Evolutionary conservation across 495 filamentous ascomycete species (phyloP).

Genomic region (Evansstolkia leycettana): DNA sequence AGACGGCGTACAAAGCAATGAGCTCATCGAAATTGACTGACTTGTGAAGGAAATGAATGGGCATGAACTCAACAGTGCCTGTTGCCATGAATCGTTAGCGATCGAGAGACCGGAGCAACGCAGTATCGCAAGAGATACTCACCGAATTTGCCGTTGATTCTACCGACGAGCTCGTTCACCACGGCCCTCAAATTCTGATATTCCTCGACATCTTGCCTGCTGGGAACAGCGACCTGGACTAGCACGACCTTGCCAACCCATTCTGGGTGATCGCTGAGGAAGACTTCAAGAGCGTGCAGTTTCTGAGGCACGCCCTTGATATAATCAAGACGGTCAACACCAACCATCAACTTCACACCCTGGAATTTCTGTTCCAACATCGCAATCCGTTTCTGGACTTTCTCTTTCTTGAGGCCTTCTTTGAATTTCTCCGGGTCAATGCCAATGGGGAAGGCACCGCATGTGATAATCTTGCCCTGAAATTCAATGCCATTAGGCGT

Average conservation of each 20-base stretch:
- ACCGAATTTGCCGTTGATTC: slow-evolving; percentile 92
- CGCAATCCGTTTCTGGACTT: slow-evolving; percentile 78
- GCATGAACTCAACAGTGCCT: slow-evolving; percentile 93
- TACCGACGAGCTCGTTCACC: slow-evolving; percentile 87
- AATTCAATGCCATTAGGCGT: slow-evolving; percentile 86
- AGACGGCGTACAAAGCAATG: slow-evolving; percentile 84
- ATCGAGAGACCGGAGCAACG: not conserved
- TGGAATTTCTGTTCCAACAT: slow-evolving; percentile 82
- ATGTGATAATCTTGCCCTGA: slow-evolving; percentile 67
- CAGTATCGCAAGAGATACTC: slow-evolving; percentile 4
- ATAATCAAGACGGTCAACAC: slow-evolving; percentile 91
- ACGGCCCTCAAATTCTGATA: slow-evolving; percentile 91
- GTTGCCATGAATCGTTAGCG: not conserved
- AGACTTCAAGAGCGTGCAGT: slow-evolving; percentile 87
- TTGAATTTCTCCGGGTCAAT: slow-evolving; percentile 95
- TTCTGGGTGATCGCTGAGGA: slow-evolving; percentile 91
- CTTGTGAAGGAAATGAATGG: slow-evolving; percentile 96
- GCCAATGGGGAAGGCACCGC: slow-evolving; percentile 91
- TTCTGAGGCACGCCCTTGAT: slow-evolving; percentile 98
- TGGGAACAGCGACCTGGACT: slow-evolving; percentile 91
- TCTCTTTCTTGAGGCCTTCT: slow-evolving; percentile 71
- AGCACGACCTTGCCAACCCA: slow-evolving; percentile 98
- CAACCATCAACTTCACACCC: slow-evolving; percentile 91
- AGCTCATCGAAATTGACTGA: slow-evolving; percentile 87
- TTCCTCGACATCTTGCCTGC: slow-evolving; percentile 89